Evolutionary conservation across 129 eudicot genomes (phyloP), one percentile per base, ranked within the genome.

Genomic region (Cynara cardunculus): DNA sequence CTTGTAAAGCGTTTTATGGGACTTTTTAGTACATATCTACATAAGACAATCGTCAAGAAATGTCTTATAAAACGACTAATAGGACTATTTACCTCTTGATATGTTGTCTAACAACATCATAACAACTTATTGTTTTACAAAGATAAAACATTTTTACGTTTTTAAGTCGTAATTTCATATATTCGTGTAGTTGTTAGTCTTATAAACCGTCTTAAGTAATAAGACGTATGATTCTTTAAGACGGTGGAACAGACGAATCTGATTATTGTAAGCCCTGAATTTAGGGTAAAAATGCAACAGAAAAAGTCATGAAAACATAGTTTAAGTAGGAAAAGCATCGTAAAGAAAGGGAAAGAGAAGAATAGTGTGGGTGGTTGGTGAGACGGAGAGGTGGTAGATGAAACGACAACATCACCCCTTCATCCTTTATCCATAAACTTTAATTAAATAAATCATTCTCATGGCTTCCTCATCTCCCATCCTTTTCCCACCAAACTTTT

Each of bases 331-430:
- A 26, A 68, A 65, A 13, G 21, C 65, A 41, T 65, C 72, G 3
- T 65, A 75, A 73, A 12, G 64, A 41, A 62, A 24, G 53, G 84
- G 67, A 35, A 73, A 62, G 44, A 70, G 77, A 26, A 75, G 34
- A 71, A 77, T 71, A 25, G 74, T 71, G 34, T 56, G 70, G 69
- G 83, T 72, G 83, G 86, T 83, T 83, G 86, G 86, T 72, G 83
- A 69, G 83, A 83, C 0, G 22, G 73, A 62, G 65, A 67, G 56
- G 24, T 41, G 4, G 30, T 16, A 16, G 25, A 84, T 75, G 84
- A 79, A 79, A 84, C 72, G 26, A 84, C 75, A 69, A 68, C 86
- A 77, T 78, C 80, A 79, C 53, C 53, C 53, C 72, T 71, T 62
- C 61, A 72, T 22, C 25, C 37, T 68, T 79, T 68, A n/a, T 19